phyloP scores from a whole-genome alignment of 2,329 filamentous ascomycete genomes.

The Sphaerostilbella broomeana region DNA sequence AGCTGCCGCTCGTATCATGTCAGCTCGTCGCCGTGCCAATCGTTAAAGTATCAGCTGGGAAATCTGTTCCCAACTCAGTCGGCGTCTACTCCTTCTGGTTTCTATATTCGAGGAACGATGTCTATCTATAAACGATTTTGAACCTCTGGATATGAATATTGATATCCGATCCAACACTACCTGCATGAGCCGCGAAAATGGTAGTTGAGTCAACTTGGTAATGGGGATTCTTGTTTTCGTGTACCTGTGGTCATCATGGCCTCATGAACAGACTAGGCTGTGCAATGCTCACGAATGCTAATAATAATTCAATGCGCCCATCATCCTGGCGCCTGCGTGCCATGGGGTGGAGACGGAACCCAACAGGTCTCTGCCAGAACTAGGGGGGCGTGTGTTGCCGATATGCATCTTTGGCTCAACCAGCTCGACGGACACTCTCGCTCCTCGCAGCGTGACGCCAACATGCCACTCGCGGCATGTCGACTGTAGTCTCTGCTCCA shows the following conservation, averaged over 20 bases:
- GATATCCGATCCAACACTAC: no score
- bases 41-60: no score
- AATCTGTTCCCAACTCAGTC: no score
- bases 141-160: no score
- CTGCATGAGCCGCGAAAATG: no score
- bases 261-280: conserved; percentile 5
- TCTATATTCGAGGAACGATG: no score
- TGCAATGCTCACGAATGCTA: conserved; percentile 13
- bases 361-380: neutral
- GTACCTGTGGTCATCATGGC: neutral
- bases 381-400: conserved; percentile 2
- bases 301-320: conserved; percentile 8
- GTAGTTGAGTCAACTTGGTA: no score
- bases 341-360: neutral
- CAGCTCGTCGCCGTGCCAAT: no score
- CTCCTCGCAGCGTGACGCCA: neutral
- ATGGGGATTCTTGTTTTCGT: no score
- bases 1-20: no score
- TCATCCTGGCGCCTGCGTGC: neutral
- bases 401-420: conserved; percentile 2
- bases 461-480: conserved; percentile 1
- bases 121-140: no score
- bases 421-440: neutral
- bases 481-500: neutral
- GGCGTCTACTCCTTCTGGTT: no score